A percentile compares a stretch with the other conserved stretches of the same genome.
These are phyloP conservation scores for Colletotrichum plurivorum DNA, from an alignment of 2,329 filamentous ascomycete species.

Conservation along the genomic window DNA sequence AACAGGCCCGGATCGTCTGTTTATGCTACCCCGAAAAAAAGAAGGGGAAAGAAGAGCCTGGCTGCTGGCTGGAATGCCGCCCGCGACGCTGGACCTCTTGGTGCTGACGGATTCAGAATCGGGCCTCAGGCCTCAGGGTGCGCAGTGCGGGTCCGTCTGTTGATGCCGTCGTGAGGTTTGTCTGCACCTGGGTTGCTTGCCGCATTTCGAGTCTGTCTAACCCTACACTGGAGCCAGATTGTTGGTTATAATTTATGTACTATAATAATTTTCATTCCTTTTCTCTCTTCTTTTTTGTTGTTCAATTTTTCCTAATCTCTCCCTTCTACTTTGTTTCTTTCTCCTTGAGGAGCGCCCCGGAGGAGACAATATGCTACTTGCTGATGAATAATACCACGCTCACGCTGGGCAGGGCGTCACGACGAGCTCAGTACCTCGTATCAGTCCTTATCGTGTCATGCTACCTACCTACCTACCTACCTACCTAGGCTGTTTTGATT, in stretches of 20 bases:
- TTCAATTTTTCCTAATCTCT: not conserved
- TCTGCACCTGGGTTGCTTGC: not conserved
- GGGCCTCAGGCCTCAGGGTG: conserved; percentile 25
- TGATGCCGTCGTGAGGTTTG: not conserved
- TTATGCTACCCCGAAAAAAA: not conserved
- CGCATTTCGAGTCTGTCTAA: too few species aligned
- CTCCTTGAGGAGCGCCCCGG: not conserved
- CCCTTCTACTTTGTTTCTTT: not conserved
- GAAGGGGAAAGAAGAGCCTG: conserved; percentile 13
- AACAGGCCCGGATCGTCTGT: conserved; percentile 9
- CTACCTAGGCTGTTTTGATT: conserved; percentile 22
- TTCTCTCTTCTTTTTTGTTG: not conserved
- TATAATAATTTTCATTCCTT: not conserved
- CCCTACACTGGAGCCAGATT: too few species aligned
- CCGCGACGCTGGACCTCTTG: not conserved
- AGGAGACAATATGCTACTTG: too few species aligned
- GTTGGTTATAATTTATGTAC: too few species aligned
- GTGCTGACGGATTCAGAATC: conserved; percentile 28
- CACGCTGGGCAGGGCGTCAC: too few species aligned
- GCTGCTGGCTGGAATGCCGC: conserved; percentile 18
- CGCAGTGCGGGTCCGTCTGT: conserved; percentile 20
- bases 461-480: not conserved
- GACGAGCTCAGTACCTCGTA: not conserved
- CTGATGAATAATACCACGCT: too few species aligned
- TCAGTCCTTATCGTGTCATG: not conserved